Base-by-base conservation (phyloP, 495 filamentous ascomycete genomes). In the Parmelia sp. region DNA sequence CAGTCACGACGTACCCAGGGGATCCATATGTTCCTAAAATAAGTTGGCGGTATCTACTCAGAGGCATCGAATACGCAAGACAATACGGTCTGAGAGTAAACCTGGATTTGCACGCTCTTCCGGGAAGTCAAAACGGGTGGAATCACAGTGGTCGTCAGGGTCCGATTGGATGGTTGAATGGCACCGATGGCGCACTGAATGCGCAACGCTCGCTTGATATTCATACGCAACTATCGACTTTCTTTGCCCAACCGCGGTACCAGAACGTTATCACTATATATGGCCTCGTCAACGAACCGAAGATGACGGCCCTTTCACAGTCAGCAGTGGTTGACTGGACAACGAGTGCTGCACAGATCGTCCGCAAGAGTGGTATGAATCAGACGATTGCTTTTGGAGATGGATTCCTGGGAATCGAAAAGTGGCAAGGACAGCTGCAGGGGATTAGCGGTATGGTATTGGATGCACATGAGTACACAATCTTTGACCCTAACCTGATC, bases 51-150 rank as follows among this genome's bases (percentile, higher is more conserved):
- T 99, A 99, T 73, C 86, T 99, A 0, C 82, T 99, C 3, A 86
- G 95, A 33, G 90, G 82, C 5, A 95, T 99, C 68, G 95, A 99
- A 70, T 97, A 88, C 76, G 88, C 88, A 37, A 86, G 95, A n/a
- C 91, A 93, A 70, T 90, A 96, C 72, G 95, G 95, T 1, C 79
- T 99, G 14, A 86, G 95, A 3, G 87, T 99, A 45, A 99, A 97
- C 65, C 86, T 99, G 8, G 95, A 99, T 72, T 79, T 96, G 4
- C 95, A 99, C 74, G 92, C 82, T 23, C 72, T 91, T 0, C 90
- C 90, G 0, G 91, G 91, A 12, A 91, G 89, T 64, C 90, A 92
- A 69, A 96, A 95, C 71, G 91, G 91, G 1, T 94, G 90, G 89
- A 94, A 94, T 71, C 91, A 96, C 75, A 90, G 86, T 70, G 91